A percentile compares a stretch with the other conserved stretches of the same genome.
Conservation (phyloP, 495 filamentous ascomycete genomes). For the Trichoderma erinaceum region DNA sequence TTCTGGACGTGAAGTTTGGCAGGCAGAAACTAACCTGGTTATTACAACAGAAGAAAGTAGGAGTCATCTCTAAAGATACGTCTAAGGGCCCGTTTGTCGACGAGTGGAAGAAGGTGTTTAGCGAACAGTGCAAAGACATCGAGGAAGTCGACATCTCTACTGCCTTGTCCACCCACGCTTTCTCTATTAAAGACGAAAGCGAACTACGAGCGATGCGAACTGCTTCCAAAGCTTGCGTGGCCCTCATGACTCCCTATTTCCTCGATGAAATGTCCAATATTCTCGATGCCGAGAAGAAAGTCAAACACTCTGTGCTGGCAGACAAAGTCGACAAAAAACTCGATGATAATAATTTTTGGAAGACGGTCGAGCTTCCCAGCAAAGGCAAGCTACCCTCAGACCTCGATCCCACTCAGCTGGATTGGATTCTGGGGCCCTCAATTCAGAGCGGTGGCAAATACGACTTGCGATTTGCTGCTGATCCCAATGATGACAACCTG, state of each 20-base stretch:
- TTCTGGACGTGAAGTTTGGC: neutral
- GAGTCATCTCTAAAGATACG: constrained; percentile 73
- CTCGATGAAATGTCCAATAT: constrained; percentile 95
- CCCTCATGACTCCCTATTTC: constrained; percentile 87
- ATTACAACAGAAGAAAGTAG: constrained; percentile 69
- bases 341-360: constrained; percentile 89
- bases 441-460: constrained; percentile 95
- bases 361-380: constrained; percentile 58
- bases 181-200: constrained; percentile 94
- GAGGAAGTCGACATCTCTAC: constrained; percentile 83
- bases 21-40: constrained; percentile 17
- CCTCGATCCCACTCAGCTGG: constrained; percentile 85
- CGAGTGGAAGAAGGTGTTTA: constrained; percentile 84
- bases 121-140: constrained; percentile 68
- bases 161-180: constrained; percentile 72
- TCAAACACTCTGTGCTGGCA: constrained; percentile 77
- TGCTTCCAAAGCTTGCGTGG: constrained; percentile 85
- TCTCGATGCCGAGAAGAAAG: constrained; percentile 91
- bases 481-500: constrained; percentile 75
- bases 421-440: constrained; percentile 88
- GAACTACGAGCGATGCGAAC: constrained; percentile 92
- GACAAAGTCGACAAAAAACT: constrained; percentile 84
- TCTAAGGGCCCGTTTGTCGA: constrained; percentile 86
- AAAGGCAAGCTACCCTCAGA: constrained; percentile 73
- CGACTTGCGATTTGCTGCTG: constrained; percentile 71